Base-by-base conservation (phyloP, 73 alveolate species). In the Uronychia binucleata region DNA sequence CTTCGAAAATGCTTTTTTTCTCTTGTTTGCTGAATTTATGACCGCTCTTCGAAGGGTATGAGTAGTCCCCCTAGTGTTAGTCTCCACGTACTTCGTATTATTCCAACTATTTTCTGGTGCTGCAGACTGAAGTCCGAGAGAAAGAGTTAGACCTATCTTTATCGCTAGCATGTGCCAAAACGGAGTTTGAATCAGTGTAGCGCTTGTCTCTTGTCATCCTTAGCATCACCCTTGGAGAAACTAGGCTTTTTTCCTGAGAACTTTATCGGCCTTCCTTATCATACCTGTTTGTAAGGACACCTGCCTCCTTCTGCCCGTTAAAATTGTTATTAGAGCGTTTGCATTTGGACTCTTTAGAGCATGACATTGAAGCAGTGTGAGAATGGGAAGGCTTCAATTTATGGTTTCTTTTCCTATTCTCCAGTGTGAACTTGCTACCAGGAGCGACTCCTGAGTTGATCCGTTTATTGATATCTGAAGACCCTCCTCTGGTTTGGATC, bases 31-130 rank as follows among this genome's bases (percentile, higher is more conserved):
- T 11, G 67, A 46, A 46, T 19, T 46, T 46, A 19, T 11, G 19
- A 5, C 67, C 67, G 19, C 5, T 19, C 67, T 46, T 46, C 19
- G 67, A 46, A 46, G 67, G 67, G 67, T 46, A 46, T 5, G 67
- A 46, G 67, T 46, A 46, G n/a, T 46, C 67, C 19, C 67, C 67
- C 67, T n/a, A n/a, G n/a, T n/a, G n/a, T n/a, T n/a, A n/a, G n/a
- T n/a, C n/a, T n/a, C n/a, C n/a, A n/a, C n/a, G n/a, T n/a, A n/a
- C n/a, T n/a, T n/a, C n/a, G n/a, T n/a, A n/a, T n/a, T n/a, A n/a
- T n/a, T n/a, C n/a, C n/a, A n/a, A n/a, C n/a, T n/a, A n/a, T n/a
- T n/a, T n/a, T n/a, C n/a, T n/a, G n/a, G n/a, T n/a, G n/a, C n/a
- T n/a, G n/a, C n/a, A n/a, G n/a, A n/a, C 19, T 46, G 67, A 46